A percentile compares a stretch with the other conserved stretches of the same genome.
phyloP scores from a whole-genome alignment of 805 yeast genomes.

The Wickerhamomyces chambardii region DNA sequence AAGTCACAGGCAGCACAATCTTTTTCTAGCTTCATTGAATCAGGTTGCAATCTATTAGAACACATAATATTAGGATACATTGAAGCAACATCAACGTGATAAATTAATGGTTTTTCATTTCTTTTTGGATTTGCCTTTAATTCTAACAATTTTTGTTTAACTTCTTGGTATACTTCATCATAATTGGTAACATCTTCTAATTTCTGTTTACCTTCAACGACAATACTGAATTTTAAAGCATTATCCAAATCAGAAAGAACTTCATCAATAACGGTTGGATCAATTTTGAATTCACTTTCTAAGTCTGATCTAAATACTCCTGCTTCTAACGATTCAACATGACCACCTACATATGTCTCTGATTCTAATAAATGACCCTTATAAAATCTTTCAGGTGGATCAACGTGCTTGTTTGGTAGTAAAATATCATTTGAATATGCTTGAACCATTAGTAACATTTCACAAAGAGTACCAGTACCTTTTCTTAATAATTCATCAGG shows the following conservation, averaged over 20 bases:
- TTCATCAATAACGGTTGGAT: constrained; percentile 77
- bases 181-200: constrained; percentile 75
- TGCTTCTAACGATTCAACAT: constrained; percentile 94
- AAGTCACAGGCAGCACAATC: constrained; percentile 98
- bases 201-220: constrained; percentile 66
- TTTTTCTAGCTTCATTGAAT: constrained; percentile 89
- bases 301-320: constrained; percentile 95
- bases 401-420: constrained; percentile 89
- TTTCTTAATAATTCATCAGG: constrained; percentile 95
- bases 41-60: constrained; percentile 94
- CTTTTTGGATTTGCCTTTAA: constrained; percentile 57
- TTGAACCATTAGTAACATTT: constrained; percentile 94
- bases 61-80: constrained; percentile 99
- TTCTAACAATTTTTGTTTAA: constrained; percentile 45
- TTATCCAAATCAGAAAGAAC: constrained; percentile 61
- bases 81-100: constrained; percentile 98
- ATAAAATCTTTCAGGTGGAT: constrained; percentile 90
- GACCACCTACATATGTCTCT: constrained; percentile 98
- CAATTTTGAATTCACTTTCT: constrained; percentile 64
- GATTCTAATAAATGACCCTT: constrained; percentile 91
- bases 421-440: constrained; percentile 74
- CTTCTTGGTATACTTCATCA: constrained; percentile 59
- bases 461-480: constrained; percentile 98
- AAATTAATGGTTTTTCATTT: constrained; percentile 75
- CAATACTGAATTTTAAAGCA: constrained; percentile 76